Evolutionary conservation across 768 basidiomycete species (phyloP).

Genomic region (Termitomyces titanicus): DNA sequence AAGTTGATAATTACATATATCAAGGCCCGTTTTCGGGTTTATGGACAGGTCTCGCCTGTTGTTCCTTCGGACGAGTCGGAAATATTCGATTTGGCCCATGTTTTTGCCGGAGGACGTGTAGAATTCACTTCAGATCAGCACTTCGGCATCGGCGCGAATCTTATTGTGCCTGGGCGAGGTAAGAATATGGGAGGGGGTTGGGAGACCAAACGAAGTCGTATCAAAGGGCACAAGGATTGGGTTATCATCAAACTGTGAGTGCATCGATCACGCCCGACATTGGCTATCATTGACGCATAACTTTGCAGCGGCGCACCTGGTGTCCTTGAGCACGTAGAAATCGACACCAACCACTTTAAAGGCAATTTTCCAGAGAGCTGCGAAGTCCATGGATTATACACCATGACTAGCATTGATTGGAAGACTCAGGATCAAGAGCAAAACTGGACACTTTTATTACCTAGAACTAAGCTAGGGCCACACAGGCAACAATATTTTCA

Average conservation of each 20-base stretch:
- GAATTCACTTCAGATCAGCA: constrained; percentile 91
- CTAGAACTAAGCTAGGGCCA: constrained; percentile 79
- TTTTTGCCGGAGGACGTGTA: constrained; percentile 84
- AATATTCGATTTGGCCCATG: constrained; percentile 84
- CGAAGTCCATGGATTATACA: constrained; percentile 64
- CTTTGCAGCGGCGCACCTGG: constrained; percentile 65
- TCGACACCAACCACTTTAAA: constrained; percentile 95
- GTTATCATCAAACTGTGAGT: constrained; percentile 84
- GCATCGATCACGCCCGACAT: neutral
- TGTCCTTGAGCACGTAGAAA: constrained; percentile 70
- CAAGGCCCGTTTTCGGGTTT: constrained; percentile 90
- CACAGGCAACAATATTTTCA: constrained; percentile 90
- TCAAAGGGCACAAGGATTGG: constrained; percentile 85
- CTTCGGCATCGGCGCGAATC: constrained; percentile 87
- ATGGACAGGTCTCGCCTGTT: constrained; percentile 72
- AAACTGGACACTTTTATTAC: constrained; percentile 72
- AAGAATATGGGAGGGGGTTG: constrained; percentile 98
- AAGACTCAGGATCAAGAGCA: constrained; percentile 34
- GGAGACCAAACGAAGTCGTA: constrained; percentile 91
- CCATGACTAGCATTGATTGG: constrained; percentile 33
- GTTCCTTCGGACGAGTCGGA: constrained; percentile 45
- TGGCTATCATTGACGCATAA: neutral
- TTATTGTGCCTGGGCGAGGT: constrained; percentile 89
- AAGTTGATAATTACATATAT: constrained; percentile 2
- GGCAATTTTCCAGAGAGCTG: constrained; percentile 93